Evolutionary conservation across 805 yeast genomes (phyloP).

Genomic region (Hanseniaspora thailandica): DNA sequence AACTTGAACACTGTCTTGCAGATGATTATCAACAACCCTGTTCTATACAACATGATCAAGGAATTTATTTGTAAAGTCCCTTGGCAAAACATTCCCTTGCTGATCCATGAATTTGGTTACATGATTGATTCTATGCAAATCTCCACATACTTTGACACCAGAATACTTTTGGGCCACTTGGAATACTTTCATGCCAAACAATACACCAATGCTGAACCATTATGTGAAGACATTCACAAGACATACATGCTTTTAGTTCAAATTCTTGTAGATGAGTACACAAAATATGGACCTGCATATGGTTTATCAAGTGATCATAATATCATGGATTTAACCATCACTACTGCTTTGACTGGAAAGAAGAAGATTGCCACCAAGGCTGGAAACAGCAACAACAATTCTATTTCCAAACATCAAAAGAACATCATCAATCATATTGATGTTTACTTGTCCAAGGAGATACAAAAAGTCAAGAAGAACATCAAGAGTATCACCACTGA

Average conservation of each 20-base stretch:
- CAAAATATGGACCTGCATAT: not conserved
- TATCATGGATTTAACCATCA: not conserved
- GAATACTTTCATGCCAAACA: not conserved
- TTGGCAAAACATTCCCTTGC: slow-evolving; percentile 26
- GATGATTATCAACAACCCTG: not conserved
- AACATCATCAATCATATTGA: slow-evolving; percentile 50
- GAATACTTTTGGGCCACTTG: not conserved
- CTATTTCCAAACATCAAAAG: slow-evolving; percentile 10
- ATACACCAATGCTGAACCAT: not conserved
- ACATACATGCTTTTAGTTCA: not conserved
- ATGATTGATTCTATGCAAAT: slow-evolving; percentile 44
- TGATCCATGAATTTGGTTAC: slow-evolving; percentile 75
- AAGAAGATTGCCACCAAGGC: not conserved
- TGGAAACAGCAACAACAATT: not conserved
- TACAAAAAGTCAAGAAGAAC: slow-evolving; percentile 35
- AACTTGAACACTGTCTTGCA: slow-evolving; percentile 6
- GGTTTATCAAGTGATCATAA: not conserved
- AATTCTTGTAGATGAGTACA: not conserved
- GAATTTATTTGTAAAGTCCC: slow-evolving; percentile 3
- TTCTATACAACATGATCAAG: not conserved
- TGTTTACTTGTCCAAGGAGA: slow-evolving; percentile 43
- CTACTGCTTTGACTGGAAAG: slow-evolving; percentile 7
- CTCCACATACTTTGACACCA: not conserved
- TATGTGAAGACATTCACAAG: not conserved
- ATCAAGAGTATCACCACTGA: not conserved